Conservation (phyloP, 805 yeast species). For the Metschnikowia shivogae region DNA sequence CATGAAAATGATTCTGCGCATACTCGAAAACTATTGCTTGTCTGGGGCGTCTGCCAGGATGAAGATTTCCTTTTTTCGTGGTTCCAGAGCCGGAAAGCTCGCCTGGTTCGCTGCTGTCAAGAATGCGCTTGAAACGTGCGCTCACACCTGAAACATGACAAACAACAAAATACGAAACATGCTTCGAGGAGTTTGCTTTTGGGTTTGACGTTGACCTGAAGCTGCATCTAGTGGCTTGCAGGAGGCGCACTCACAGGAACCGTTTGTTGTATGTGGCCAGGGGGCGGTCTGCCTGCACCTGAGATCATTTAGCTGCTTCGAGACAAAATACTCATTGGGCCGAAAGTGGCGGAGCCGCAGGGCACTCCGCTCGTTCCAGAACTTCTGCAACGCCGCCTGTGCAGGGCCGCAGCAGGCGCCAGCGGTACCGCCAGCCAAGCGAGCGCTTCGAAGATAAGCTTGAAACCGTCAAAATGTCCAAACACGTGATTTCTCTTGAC, state of each 20-base stretch:
- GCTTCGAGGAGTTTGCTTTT: too few relatives aligned
- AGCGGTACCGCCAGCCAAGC: too few relatives aligned
- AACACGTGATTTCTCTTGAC: too few relatives aligned
- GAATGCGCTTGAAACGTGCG: too few relatives aligned
- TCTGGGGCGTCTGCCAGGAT: not conserved
- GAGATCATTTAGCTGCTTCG: conserved; percentile 3
- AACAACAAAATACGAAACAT: too few relatives aligned
- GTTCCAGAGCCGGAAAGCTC: too few relatives aligned
- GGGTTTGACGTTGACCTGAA: too few relatives aligned
- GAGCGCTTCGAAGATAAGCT: too few relatives aligned
- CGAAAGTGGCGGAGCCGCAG: conserved; percentile 4
- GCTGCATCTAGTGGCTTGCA: not conserved
- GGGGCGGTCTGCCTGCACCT: not conserved
- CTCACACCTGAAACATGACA: too few relatives aligned
- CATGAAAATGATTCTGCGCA: conserved; percentile 3
- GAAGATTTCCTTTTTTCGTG: too few relatives aligned
- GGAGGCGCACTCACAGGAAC: not conserved
- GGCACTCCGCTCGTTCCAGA: not conserved
- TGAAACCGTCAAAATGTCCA: too few relatives aligned
- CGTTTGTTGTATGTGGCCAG: not conserved
- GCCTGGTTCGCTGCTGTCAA: too few relatives aligned
- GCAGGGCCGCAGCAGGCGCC: not conserved
- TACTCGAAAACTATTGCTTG: not conserved
- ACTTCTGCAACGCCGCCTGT: not conserved
- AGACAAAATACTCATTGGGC: conserved; percentile 2